phyloP scores from a whole-genome alignment of 495 filamentous ascomycete genomes.

The Clavariopsis aquatica region DNA sequence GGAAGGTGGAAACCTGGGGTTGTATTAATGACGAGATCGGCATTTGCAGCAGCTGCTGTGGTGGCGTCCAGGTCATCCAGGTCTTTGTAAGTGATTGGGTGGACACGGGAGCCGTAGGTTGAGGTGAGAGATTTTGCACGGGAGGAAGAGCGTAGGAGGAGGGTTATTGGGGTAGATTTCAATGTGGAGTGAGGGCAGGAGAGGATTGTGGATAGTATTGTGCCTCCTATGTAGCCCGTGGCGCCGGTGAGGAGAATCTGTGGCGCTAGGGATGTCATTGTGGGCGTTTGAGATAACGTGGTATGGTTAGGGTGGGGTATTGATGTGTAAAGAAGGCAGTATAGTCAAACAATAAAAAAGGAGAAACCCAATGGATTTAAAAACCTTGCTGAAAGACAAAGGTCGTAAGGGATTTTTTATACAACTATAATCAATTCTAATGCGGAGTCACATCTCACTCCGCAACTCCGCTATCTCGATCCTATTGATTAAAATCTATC shows the following conservation, averaged over 20 bases:
- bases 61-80: background rate
- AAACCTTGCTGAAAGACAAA: no score
- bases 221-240: background rate
- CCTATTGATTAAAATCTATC: no score
- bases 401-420: no score
- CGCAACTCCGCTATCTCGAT: no score
- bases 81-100: background rate
- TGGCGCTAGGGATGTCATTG: no score
- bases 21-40: background rate
- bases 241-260: constrained; percentile 1
- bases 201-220: background rate
- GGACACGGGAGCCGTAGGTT: background rate
- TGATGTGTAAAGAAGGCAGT: no score
- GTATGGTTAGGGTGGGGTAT: no score
- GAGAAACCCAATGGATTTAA: no score
- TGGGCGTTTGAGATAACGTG: no score
- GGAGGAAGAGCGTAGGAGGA: background rate
- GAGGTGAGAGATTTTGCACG: background rate
- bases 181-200: background rate
- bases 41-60: background rate
- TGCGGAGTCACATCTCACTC: no score
- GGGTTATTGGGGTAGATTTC: background rate
- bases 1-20: background rate
- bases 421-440: no score
- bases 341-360: no score